Evolutionary conservation across 805 yeast genomes (phyloP).

Genomic region (Torulaspora quercuum): DNA sequence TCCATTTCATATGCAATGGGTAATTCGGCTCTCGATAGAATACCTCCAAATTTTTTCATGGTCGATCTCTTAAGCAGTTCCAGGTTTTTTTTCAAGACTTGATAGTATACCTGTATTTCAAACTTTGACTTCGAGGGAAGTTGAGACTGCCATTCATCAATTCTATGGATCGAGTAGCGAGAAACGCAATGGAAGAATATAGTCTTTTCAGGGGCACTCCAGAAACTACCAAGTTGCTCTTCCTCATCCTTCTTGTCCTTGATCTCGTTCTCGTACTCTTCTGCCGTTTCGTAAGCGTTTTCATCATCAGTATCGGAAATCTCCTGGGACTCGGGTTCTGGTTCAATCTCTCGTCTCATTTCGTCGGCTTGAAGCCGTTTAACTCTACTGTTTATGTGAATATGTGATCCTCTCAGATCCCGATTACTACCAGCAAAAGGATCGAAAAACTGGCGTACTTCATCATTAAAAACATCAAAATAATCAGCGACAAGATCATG

Average conservation of each 20-base stretch:
- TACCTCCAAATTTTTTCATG: slow-evolving; percentile 19
- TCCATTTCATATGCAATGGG: slow-evolving; percentile 37
- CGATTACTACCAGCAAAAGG: slow-evolving; percentile 15
- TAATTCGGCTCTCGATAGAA: slow-evolving; percentile 23
- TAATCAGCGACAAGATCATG: slow-evolving; percentile 19
- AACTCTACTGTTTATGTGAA: slow-evolving; percentile 21
- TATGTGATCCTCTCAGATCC: slow-evolving; percentile 20
- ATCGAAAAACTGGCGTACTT: slow-evolving; percentile 20
- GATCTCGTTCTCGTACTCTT: slow-evolving; percentile 11
- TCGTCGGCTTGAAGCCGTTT: slow-evolving; percentile 14
- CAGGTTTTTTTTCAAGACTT: slow-evolving; percentile 23
- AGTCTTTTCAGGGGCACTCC: slow-evolving; percentile 33
- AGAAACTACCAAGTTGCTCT: slow-evolving; percentile 23
- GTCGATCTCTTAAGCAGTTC: slow-evolving; percentile 16
- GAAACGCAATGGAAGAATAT: slow-evolving; percentile 31
- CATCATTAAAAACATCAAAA: slow-evolving; percentile 21
- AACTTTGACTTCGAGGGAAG: slow-evolving; percentile 27
- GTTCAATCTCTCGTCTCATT: background rate
- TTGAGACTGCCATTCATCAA: slow-evolving; percentile 30
- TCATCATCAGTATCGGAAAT: slow-evolving; percentile 11
- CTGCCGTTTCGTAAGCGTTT: slow-evolving; percentile 15
- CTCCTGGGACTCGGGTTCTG: slow-evolving; percentile 6
- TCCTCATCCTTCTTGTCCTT: background rate
- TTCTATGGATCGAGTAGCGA: slow-evolving; percentile 33
- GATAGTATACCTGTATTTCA: slow-evolving; percentile 31